Evolutionary conservation across 441 rosid genomes (phyloP).

Genomic region (Gossypium davidsonii): DNA sequence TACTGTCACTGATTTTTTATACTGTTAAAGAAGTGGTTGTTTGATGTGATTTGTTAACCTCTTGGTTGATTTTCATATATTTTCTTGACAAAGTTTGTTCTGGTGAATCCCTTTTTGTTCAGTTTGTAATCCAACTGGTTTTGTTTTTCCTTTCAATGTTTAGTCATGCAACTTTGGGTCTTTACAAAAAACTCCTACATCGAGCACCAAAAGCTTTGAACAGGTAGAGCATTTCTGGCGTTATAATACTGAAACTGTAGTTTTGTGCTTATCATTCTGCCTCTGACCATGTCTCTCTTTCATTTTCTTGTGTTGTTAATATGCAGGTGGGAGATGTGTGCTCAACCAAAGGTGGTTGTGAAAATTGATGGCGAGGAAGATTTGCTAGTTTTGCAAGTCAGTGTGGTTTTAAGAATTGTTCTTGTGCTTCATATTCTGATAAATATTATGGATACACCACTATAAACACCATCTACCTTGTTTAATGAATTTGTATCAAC

Average conservation of each 20-base stretch:
- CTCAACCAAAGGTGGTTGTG: constrained; percentile 93
- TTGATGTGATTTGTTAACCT: not conserved
- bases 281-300: no score
- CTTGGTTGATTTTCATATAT: not conserved
- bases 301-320: not conserved
- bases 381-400: constrained; percentile 82
- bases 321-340: constrained; percentile 88
- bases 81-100: not conserved
- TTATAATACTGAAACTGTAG: not conserved
- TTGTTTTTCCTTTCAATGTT: constrained; percentile 13
- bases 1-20: not conserved
- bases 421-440: not conserved
- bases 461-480: not conserved
- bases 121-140: constrained; percentile 8
- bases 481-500: not conserved
- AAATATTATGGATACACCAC: not conserved
- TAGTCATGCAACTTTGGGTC: constrained; percentile 96
- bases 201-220: constrained; percentile 80
- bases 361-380: constrained; percentile 87
- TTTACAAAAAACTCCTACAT: constrained; percentile 66
- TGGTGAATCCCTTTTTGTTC: not conserved
- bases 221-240: constrained; percentile 35
- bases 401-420: constrained; percentile 24
- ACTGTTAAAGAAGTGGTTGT: not conserved
- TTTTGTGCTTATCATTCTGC: not conserved